A percentile compares a stretch with the other conserved stretches of the same genome.
Evolutionary conservation across 495 filamentous ascomycete species (phyloP).

Genomic region (Physcia stellaris): DNA sequence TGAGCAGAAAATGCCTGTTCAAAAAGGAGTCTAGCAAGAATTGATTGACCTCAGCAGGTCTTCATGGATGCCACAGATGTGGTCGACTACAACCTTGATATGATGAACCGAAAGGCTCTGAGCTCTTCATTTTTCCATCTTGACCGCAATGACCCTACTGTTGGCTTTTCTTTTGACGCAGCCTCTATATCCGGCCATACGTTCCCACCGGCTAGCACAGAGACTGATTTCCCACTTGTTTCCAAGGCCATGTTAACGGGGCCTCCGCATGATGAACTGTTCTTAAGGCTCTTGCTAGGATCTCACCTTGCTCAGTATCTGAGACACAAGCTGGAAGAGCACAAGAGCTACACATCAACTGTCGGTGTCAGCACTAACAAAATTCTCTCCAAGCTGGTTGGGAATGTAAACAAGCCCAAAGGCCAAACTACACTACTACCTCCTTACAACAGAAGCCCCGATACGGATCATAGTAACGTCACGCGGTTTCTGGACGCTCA

Average conservation of each 20-base stretch:
- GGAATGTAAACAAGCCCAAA: slow-evolving; percentile 72
- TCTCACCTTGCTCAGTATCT: slow-evolving; percentile 66
- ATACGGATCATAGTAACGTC: slow-evolving; percentile 30
- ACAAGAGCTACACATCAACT: slow-evolving; percentile 74
- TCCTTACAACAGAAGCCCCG: slow-evolving; percentile 29
- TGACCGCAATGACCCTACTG: slow-evolving; percentile 57
- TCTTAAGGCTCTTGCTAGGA: slow-evolving; percentile 46
- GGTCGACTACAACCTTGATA: slow-evolving; percentile 58
- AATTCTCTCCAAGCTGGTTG: slow-evolving; percentile 69
- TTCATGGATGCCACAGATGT: slow-evolving; percentile 76
- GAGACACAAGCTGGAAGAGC: slow-evolving; percentile 52
- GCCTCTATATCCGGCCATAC: slow-evolving; percentile 43
- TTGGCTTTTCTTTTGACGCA: slow-evolving; percentile 68
- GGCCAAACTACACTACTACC: slow-evolving; percentile 72
- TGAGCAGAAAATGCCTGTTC: slow-evolving; percentile 14
- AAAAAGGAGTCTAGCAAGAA: slow-evolving; percentile 1
- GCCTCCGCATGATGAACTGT: slow-evolving; percentile 16
- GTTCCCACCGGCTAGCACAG: slow-evolving; percentile 31
- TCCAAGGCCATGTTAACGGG: background rate
- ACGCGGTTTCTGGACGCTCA: slow-evolving; percentile 58
- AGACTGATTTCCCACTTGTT: background rate
- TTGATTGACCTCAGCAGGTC: slow-evolving; percentile 24
- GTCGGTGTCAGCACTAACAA: slow-evolving; percentile 85
- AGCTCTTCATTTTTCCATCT: slow-evolving; percentile 65
- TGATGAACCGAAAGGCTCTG: slow-evolving; percentile 55